These are phyloP conservation scores for Lachnellula cervina DNA, from an alignment of 2,329 filamentous ascomycete species.

Conservation along the genomic window DNA sequence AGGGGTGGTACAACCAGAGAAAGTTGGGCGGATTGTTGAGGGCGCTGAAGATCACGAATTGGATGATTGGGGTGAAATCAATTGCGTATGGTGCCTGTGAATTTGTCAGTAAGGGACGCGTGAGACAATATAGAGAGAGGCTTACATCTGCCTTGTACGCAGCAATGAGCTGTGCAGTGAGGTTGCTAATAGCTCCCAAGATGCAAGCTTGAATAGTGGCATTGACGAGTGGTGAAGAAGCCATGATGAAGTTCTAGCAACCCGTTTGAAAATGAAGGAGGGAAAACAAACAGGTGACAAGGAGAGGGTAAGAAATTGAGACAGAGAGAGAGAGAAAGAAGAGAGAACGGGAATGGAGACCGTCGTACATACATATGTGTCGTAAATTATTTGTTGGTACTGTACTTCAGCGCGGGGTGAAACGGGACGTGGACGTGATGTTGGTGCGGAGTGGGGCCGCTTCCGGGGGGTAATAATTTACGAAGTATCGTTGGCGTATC, in stretches of 20 bases:
- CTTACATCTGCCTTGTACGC: conserved; percentile 56
- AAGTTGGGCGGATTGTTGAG: conserved; percentile 79
- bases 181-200: conserved; percentile 63
- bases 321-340: neutral
- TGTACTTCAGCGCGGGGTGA: too few relatives aligned
- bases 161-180: conserved; percentile 67
- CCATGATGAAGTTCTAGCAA: conserved; percentile 15
- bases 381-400: too few relatives aligned
- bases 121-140: neutral
- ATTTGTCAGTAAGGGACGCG: conserved; percentile 4
- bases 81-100: conserved; percentile 54
- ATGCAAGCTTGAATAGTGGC: conserved; percentile 62
- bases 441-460: too few relatives aligned
- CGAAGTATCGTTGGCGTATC: too few relatives aligned
- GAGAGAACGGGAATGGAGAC: neutral
- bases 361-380: neutral
- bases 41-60: conserved; percentile 71
- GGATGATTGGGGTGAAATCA: conserved; percentile 63
- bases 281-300: neutral
- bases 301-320: neutral
- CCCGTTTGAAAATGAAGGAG: neutral
- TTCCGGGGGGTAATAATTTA: too few relatives aligned
- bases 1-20: conserved; percentile 56
- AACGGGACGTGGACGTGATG: too few relatives aligned
- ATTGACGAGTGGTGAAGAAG: conserved; percentile 46